Percentiles rank a stretch among this genome's conserved stretches.
These are phyloP conservation scores for Sclerotinia trifoliorum DNA, from an alignment of 2,329 filamentous ascomycete species.

Conservation along the genomic window DNA sequence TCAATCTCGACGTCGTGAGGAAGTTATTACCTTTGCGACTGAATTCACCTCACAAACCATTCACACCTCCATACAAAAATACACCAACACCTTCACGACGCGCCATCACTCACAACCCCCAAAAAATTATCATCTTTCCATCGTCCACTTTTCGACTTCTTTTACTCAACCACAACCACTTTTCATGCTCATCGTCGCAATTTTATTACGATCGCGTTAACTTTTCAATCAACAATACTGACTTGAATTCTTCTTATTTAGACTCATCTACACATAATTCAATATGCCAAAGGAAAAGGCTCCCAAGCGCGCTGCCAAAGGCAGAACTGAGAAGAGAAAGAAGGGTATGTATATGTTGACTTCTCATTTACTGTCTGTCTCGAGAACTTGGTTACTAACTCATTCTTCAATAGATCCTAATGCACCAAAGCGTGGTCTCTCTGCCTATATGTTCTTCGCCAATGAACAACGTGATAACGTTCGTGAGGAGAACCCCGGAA, in stretches of 20 bases:
- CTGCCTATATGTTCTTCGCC: conserved; percentile 99
- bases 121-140: background rate
- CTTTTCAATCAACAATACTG: conserved; percentile 23
- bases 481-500: conserved; percentile 95
- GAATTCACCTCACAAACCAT: conserved; percentile 19
- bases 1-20: conserved; percentile 27
- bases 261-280: conserved; percentile 28
- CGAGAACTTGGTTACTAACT: conserved; percentile 25
- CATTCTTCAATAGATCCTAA: conserved; percentile 66
- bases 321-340: conserved; percentile 66
- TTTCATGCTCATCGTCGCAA: conserved; percentile 21
- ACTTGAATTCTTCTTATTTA: conserved; percentile 29
- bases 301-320: conserved; percentile 59
- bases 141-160: background rate
- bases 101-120: conserved; percentile 15
- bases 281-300: conserved; percentile 69
- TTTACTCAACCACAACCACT: conserved; percentile 24
- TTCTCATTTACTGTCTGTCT: background rate
- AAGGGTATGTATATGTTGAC: conserved; percentile 61
- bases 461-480: conserved; percentile 99
- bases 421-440: conserved; percentile 98
- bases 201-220: conserved; percentile 24
- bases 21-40: conserved; percentile 34
- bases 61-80: conserved; percentile 22
- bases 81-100: conserved; percentile 19